Evolutionary conservation across 345 rosid species (phyloP).

Genomic region (Gossypium raimondii): DNA sequence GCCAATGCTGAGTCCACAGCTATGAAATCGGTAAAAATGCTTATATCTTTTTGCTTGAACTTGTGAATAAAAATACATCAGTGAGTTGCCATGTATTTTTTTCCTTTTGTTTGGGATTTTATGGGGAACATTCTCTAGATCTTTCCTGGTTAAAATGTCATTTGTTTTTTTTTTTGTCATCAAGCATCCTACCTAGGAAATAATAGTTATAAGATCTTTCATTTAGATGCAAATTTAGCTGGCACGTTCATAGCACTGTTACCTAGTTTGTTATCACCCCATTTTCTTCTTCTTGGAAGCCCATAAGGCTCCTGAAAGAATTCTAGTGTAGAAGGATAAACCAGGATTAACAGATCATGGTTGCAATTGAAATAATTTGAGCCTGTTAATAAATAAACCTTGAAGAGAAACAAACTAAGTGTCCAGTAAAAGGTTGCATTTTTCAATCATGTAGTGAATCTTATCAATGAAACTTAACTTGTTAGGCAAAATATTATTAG

Average conservation of each 20-base stretch:
- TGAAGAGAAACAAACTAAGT: not conserved
- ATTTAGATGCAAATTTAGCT: not conserved
- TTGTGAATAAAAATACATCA: not conserved
- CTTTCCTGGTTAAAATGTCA: not conserved
- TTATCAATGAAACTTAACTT: not conserved
- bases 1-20: conserved; percentile 37
- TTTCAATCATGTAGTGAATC: not conserved
- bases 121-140: not conserved
- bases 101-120: not conserved
- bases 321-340: not conserved
- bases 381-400: not conserved
- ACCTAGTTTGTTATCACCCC: not conserved
- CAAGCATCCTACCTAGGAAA: not conserved
- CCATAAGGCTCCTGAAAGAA: not conserved
- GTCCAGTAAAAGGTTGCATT: not conserved
- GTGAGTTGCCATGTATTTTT: not conserved
- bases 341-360: not conserved
- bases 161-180: not conserved
- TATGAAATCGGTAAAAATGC: conserved; percentile 44
- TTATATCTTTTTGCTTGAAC: conserved; percentile 11
- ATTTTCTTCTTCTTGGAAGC: conserved; percentile 1
- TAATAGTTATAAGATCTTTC: not conserved
- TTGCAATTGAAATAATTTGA: not conserved
- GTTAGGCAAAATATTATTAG: not conserved
- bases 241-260: too few species aligned